Evolutionary conservation across 148 eudicot genomes (phyloP), one percentile per base, ranked within the genome.

Genomic region (Rhododendron henanense): DNA sequence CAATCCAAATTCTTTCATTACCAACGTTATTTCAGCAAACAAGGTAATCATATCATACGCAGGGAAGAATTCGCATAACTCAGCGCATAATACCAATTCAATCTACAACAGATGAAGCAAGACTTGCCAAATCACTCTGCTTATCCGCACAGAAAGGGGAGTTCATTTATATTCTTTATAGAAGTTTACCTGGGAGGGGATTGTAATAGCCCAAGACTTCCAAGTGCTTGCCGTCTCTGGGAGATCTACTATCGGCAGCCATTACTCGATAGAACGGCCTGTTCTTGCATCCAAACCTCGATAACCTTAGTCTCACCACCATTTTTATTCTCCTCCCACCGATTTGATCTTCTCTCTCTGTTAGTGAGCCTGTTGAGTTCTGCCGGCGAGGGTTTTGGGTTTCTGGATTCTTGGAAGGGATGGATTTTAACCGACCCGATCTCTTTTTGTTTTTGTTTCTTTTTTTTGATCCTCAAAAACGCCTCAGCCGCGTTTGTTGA

Each of bases 201-300:
- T 97, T 95, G 86, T 97, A 97, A 88, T 93, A 94, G 71, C 99
- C 98, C 83, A 97, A 86, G 25, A 97, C 91, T 91, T 97, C 99
- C 83, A 95, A 88, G 89, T 97, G 98, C 88, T 97, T 95, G 89
- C 99, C 98, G 86, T 97, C 99, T 86, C 99, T 90, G 11, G 98
- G 98, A 77, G 96, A 95, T 87, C 98, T 90, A 85, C 95, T 93
- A 89, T 94, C 90, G 48, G 99, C 98, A 15, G 98, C 98, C 98
- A 97, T 94, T 1, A 97, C 92, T 86, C 98, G 86, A 86, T 95
- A 96, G 80, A 93, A 94, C 11, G 99, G 97, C 85, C 89, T 95
- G 90, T 96, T 95, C 69, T 81, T 88, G 88, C 99, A 96, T 77
- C 98, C 99, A 33, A 96, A 93, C 76, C 99, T 87, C 8, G 99